phyloP scores from a whole-genome alignment of 2,329 filamentous ascomycete species.

The Teratosphaeria pseudoeucalypti region DNA sequence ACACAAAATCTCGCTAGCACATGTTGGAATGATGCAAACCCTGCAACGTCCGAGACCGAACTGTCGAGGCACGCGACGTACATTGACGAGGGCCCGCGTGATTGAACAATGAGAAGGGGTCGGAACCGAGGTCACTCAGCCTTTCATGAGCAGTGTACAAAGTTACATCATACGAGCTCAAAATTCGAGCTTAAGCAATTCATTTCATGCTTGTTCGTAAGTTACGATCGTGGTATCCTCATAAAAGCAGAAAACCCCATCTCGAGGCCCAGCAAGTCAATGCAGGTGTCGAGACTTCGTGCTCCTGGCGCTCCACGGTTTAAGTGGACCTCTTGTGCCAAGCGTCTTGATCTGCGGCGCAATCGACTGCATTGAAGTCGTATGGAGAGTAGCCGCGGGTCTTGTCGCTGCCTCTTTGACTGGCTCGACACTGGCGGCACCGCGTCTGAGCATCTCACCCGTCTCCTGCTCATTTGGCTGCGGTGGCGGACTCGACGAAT shows the following conservation, averaged over 20 bases:
- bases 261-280: not conserved
- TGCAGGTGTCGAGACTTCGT: not conserved
- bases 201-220: not conserved
- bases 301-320: constrained; percentile 37
- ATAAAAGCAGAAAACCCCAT: not conserved
- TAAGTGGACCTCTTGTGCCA: constrained; percentile 40
- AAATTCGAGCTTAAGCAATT: not conserved
- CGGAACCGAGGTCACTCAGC: not conserved
- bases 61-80: no score
- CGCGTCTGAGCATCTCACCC: not conserved
- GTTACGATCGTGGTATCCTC: not conserved
- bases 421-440: not conserved
- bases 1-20: no score
- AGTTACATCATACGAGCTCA: not conserved
- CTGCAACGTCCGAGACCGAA: no score
- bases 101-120: not conserved
- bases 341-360: constrained; percentile 35
- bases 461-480: constrained; percentile 18
- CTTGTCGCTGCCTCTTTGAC: not conserved
- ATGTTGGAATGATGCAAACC: no score
- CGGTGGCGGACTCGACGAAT: constrained; percentile 34
- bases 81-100: no score
- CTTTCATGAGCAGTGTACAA: not conserved
- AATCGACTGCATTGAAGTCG: constrained; percentile 30
- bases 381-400: constrained; percentile 32